These are phyloP conservation scores for Calophaca sinica DNA, from an alignment of 306 rosid genomes.

Conservation along the genomic window DNA sequence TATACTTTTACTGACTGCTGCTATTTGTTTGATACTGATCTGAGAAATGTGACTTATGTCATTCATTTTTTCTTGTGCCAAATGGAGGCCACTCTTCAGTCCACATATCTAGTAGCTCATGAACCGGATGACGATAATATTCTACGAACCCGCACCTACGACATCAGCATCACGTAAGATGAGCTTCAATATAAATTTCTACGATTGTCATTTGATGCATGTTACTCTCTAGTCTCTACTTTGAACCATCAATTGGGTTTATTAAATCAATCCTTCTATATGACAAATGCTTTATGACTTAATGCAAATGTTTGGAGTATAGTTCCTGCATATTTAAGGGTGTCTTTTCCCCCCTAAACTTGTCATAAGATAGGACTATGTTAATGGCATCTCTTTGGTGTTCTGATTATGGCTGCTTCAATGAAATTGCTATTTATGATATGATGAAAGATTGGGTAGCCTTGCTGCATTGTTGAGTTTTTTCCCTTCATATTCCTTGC, in stretches of 20 bases:
- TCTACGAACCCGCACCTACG: conserved; percentile 90
- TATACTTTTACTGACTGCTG: conserved; percentile 27
- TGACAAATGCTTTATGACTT: not conserved
- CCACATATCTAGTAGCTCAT: conserved; percentile 77
- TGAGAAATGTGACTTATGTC: conserved; percentile 42
- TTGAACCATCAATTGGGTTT: conserved; percentile 10
- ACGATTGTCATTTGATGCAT: conserved; percentile 28
- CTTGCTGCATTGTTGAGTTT: conserved; percentile 1
- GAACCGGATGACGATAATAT: conserved; percentile 96
- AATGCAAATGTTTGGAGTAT: not conserved
- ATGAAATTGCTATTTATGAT: conserved; percentile 21
- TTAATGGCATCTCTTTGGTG: conserved; percentile 11
- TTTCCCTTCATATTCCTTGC: not conserved
- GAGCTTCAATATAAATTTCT: conserved; percentile 40
- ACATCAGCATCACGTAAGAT: conserved; percentile 93
- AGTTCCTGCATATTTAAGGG: not conserved
- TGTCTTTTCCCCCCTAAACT: not conserved
- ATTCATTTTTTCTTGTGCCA: conserved; percentile 37
- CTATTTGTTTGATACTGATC: conserved; percentile 33
- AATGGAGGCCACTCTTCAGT: conserved; percentile 67
- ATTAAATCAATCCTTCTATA: not conserved
- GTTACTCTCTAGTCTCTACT: not conserved
- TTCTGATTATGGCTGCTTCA: conserved; percentile 25
- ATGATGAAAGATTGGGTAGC: not conserved
- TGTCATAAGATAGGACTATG: not conserved